Evolutionary conservation across 768 basidiomycete genomes (phyloP), one percentile per base, ranked within the genome.

Genomic region (Sutorius australiensis): DNA sequence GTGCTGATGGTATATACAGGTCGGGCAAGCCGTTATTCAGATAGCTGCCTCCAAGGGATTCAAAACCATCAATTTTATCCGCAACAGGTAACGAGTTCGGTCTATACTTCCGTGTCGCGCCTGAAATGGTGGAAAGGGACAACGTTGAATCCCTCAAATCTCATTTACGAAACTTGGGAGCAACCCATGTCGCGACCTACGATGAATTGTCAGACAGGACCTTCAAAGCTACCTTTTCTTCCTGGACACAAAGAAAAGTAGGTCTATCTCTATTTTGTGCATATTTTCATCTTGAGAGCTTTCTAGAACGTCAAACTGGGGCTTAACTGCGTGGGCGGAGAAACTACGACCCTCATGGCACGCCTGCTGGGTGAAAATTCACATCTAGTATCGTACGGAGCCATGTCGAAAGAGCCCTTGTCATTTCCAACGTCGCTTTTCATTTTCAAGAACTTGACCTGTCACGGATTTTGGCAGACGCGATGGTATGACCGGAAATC

Each of bases 11-110:
- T 50, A 40, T 51, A 40, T 44, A 16, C 50, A 87, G 86, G 86
- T 89, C 13, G 92, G 92, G 12, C 88, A 93, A 74, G 83, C 84
- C 0, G 87, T 92, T 21, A 89, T 93, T 45, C 91, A 93, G 60
- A 85, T 95, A 36, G 89, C 90, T n/a, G 82, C 80, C 30, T 74
- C 79, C 14, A 77, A 74, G 45, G 86, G 87, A 6, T 52, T 90
- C 38, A 85, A 84, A 37, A 93, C 90, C 1, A 80, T 94, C 61
- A 94, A 94, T 63, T 78, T 94, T 56, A 81, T 95, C 24, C 81
- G 92, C 16, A 74, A 81, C 55, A 75, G 90, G 88, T 86, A 12
- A 48, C 34, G 55, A 36, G 34, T 17, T 47, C 39, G n/a, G 28
- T 46, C 44, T 40, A 36, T 39, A 6, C 34, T 14, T 30, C 17